These are phyloP conservation scores for Coccomyxa sp. DNA, from an alignment of 139 green algal genomes.

Conservation along the genomic window DNA sequence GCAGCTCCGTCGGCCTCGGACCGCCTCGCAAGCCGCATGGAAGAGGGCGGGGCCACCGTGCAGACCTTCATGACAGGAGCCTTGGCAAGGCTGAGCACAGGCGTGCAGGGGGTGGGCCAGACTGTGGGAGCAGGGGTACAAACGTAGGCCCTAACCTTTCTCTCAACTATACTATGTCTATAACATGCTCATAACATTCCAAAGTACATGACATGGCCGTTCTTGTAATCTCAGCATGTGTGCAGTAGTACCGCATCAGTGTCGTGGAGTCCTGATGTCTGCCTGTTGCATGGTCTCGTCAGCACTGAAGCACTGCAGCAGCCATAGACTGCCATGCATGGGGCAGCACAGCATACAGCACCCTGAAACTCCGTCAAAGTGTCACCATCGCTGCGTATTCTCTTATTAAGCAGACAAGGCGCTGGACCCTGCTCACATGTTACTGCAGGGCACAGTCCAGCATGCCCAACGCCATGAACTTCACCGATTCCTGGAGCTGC, in stretches of 20 bases:
- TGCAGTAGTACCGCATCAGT: too few relatives aligned
- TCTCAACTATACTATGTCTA: constrained; percentile 2
- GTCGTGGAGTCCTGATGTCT: too few relatives aligned
- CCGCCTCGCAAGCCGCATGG: constrained; percentile 19
- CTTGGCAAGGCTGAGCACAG: constrained; percentile 4
- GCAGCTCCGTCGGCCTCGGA: constrained; percentile 8
- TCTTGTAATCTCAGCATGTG: too few relatives aligned
- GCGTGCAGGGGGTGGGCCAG: constrained; percentile 11
- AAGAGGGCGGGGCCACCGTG: constrained; percentile 26
- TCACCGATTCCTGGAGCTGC: constrained; percentile 57
- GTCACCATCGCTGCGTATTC: neutral
- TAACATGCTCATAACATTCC: neutral
- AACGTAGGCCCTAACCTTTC: neutral
- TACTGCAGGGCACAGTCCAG: neutral
- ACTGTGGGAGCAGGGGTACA: neutral
- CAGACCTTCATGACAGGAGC: neutral
- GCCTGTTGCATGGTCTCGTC: neutral
- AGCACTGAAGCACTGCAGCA: neutral
- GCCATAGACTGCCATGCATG: too few relatives aligned
- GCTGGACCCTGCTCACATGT: constrained; percentile 18
- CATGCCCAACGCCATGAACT: constrained; percentile 37
- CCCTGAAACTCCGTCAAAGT: neutral
- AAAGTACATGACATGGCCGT: too few relatives aligned
- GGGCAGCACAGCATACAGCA: too few relatives aligned
- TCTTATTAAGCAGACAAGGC: neutral